Evolutionary conservation across 2,329 filamentous ascomycete genomes (phyloP).

Genomic region (Alternaria atra): DNA sequence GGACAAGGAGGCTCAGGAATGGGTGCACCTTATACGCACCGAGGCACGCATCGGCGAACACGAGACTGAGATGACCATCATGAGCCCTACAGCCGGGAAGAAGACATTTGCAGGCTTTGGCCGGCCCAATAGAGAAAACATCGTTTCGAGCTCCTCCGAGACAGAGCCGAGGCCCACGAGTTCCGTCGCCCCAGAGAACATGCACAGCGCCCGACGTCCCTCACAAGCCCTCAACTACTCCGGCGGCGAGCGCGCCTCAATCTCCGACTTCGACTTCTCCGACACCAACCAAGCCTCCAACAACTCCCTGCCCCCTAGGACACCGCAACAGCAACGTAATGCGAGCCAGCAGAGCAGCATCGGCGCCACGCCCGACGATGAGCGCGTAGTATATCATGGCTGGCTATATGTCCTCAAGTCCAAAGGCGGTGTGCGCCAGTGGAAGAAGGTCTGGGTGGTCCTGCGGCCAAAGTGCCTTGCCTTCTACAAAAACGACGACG

Average conservation of each 20-base stretch:
- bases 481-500: slow-evolving; percentile 90
- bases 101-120: slow-evolving; percentile 56
- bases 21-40: slow-evolving; percentile 82
- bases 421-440: slow-evolving; percentile 84
- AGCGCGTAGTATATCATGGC: slow-evolving; percentile 93
- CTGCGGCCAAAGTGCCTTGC: slow-evolving; percentile 84
- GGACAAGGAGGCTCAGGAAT: slow-evolving; percentile 79
- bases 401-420: slow-evolving; percentile 86
- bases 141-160: slow-evolving; percentile 59
- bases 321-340: slow-evolving; percentile 57
- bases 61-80: slow-evolving; percentile 81
- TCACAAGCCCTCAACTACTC: slow-evolving; percentile 72
- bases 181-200: slow-evolving; percentile 38
- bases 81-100: slow-evolving; percentile 69
- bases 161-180: slow-evolving; percentile 48
- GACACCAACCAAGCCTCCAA: slow-evolving; percentile 70
- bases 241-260: slow-evolving; percentile 74
- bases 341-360: slow-evolving; percentile 69
- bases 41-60: slow-evolving; percentile 88
- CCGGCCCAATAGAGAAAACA: slow-evolving; percentile 35
- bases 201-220: slow-evolving; percentile 59
- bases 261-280: slow-evolving; percentile 90
- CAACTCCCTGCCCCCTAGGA: slow-evolving; percentile 49
- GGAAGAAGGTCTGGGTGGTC: slow-evolving; percentile 95
- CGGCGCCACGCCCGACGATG: slow-evolving; percentile 66